Base-by-base conservation (phyloP, 441 rosid species). In the Arabidopsis lyrata region DNA sequence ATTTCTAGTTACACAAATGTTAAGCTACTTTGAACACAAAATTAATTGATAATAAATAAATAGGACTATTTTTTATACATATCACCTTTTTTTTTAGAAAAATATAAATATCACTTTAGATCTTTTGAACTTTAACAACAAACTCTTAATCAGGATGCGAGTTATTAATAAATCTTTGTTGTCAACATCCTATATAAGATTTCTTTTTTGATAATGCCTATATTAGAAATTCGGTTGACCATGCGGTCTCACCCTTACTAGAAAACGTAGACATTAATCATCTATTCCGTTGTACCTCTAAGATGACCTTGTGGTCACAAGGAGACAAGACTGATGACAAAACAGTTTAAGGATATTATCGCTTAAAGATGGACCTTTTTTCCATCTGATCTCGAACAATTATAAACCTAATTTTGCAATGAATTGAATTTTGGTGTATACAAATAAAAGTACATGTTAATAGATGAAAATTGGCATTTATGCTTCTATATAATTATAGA, bases 241-340 rank as follows among this genome's bases (percentile, higher is more conserved):
- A 66, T 66, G 62, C 14, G 48, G 12, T 35, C 70, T 34, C 65
- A 6, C 38, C 29, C 27, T 29, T 50, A 31, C 31, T 35, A 36
- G 55, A 49, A 67, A 59, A 59, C 61, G 48, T 67, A 60, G 57
- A 39, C 64, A 67, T 45, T 27, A 68, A 50, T 66, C 68, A 60
- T 44, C 14, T 42, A 42, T 67, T 42, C 34, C 47, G 31, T 66
- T 60, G 58, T 74, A 48, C 47, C 66, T 48, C 16, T 57, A 38
- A 66, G 54, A 41, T 65, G 72, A 41, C 27, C 66, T 58, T 57
- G 73, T 74, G 67, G 73, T 66, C 73, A 74, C 73, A 75, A 68
- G 38, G 31, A 31, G 73, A 74, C 73, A 67, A 67, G 63, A 59
- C 16, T 67, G 42, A 15, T 62, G 57, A 67, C 63, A 75, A 68